Base-by-base conservation (phyloP, 768 basidiomycete species). In the Filobasidium wieringae region DNA sequence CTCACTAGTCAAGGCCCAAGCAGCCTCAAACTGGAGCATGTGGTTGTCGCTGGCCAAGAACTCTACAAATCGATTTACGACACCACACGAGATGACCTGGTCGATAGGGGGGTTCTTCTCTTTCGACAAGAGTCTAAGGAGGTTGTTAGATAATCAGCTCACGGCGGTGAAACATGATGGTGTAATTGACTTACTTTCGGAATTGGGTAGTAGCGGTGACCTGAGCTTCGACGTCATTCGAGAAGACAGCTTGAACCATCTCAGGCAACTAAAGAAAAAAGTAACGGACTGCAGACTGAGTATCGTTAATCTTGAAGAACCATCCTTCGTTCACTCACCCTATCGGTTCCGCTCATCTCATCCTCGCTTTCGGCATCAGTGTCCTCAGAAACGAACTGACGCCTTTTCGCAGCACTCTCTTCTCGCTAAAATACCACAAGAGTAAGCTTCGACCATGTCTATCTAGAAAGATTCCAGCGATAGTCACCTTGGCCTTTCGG, bases 91-190 rank as follows among this genome's bases (percentile, higher is more conserved):
- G 54, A 75, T 97, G 65, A 99, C 95, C 74, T 85, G 84, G 74
- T 99, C 95, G 72, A 99, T 99, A 19, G 93, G 95, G 47, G 95
- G 95, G 74, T 96, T 99, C 79, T 92, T 93, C 78, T 99, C 95
- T 78, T 99, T 99, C 65, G 92, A 96, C 63, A 99, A 82, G 37
- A 99, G 81, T 61, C 72, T 74, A 40, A 9, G 15, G 37, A 5
- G 22, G 51, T 60, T 51, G 59, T 17, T 6, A 24, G 36, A 19
- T 54, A 37, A 54, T 37, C 17, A 11, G 22, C 9, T 11, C 31
- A 6, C n/a, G 8, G 7, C 8, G n/a, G 14, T 15, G 30, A 19
- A 31, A 4, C 4, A 2, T 14, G 31, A 30, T 1, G 31, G 32
- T 7, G 31, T 2, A 43, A 8, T 31, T 8, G n/a, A 67, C 72